A percentile compares a stretch with the other conserved stretches of the same genome.
Conservation (phyloP, 176 grass and related monocot species). For the Hordeum marinum region DNA sequence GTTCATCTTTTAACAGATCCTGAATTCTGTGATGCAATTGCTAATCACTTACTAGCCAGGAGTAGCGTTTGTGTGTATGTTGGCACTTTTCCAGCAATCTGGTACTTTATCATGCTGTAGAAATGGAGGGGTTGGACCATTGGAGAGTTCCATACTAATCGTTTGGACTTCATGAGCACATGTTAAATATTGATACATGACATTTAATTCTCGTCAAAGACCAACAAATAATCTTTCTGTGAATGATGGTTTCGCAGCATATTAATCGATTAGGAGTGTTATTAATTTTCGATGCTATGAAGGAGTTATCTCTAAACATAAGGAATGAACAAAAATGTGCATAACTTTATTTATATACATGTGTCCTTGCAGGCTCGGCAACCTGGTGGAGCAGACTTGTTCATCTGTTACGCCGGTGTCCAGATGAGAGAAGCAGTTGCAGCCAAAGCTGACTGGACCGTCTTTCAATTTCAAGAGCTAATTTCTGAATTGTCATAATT, state of each 20-base stretch:
- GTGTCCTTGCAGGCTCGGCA: constrained; percentile 53
- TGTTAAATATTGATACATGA: background rate
- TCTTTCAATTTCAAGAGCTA: constrained; percentile 76
- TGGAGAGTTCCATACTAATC: background rate
- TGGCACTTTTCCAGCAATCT: background rate
- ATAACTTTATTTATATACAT: background rate
- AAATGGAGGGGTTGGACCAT: background rate
- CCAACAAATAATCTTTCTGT: background rate
- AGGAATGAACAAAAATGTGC: background rate
- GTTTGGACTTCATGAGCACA: background rate
- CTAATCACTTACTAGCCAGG: background rate
- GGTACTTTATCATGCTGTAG: background rate
- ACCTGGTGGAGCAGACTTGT: constrained; percentile 71
- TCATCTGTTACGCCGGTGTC: constrained; percentile 85
- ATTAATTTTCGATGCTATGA: background rate
- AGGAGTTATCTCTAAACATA: background rate
- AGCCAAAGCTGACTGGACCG: constrained; percentile 65
- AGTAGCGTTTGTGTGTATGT: background rate
- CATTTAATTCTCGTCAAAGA: background rate
- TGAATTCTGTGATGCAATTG: too few species aligned
- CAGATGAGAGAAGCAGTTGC: constrained; percentile 80
- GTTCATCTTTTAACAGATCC: too few species aligned
- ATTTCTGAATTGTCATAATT: constrained; percentile 45
- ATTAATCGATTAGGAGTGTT: background rate
- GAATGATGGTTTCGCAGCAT: background rate